Conservation (phyloP, 2,329 filamentous ascomycete genomes). For the Ophiostoma australiae region DNA sequence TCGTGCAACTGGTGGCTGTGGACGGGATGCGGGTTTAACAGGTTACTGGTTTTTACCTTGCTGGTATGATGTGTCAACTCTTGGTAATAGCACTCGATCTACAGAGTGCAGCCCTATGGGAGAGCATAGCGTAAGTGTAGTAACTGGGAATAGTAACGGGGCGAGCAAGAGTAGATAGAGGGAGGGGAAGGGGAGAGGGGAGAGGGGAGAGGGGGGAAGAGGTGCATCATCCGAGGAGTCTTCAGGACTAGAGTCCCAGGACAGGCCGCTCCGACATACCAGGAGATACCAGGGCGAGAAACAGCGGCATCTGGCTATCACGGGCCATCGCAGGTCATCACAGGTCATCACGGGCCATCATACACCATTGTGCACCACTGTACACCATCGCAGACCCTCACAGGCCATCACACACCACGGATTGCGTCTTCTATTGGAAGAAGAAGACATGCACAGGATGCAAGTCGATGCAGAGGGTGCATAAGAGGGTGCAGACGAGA, state of each 20-base stretch:
- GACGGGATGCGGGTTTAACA: not conserved
- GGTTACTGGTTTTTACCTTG: not conserved
- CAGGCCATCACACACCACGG: not conserved
- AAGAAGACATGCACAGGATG: not conserved
- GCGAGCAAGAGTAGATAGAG: not conserved
- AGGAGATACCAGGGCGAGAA: not conserved
- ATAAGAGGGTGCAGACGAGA: not conserved
- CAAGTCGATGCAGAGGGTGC: not conserved
- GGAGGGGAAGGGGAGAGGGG: not conserved
- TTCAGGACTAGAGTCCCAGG: not conserved
- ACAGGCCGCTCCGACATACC: conserved; percentile 4
- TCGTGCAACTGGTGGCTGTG: not conserved
- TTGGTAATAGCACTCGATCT: not conserved
- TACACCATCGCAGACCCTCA: not conserved
- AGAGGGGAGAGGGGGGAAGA: not conserved
- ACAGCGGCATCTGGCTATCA: not conserved
- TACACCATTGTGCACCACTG: too few species aligned
- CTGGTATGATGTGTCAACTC: not conserved
- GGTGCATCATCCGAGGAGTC: not conserved
- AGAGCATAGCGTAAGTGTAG: not conserved
- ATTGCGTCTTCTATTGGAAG: conserved; percentile 7
- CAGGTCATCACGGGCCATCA: not conserved
- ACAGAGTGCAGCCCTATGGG: not conserved
- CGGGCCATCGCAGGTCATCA: not conserved
- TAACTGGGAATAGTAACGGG: not conserved